phyloP scores from a whole-genome alignment of 2,329 filamentous ascomycete species.

The Ceratocystis alfenasii region DNA sequence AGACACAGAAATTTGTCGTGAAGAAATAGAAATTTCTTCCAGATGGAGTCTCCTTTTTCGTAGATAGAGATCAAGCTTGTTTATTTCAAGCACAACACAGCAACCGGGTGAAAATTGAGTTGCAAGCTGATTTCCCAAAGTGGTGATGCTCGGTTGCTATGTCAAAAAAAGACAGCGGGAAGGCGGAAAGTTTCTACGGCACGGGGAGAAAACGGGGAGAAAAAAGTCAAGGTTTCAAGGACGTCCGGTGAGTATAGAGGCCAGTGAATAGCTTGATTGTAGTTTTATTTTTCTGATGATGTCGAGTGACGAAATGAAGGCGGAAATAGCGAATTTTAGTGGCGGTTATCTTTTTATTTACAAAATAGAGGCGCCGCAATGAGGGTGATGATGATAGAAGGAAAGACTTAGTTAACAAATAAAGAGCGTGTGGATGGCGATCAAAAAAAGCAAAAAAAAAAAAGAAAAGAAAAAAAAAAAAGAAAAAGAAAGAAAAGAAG shows the following conservation, averaged over 20 bases:
- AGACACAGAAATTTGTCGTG: constrained; percentile 2
- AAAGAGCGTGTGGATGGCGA: constrained; percentile 15
- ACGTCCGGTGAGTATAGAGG: too few relatives aligned
- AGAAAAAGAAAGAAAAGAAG: constrained; percentile 13
- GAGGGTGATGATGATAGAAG: neutral
- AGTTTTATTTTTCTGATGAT: neutral
- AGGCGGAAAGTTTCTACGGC: constrained; percentile 18
- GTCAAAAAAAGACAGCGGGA: constrained; percentile 13
- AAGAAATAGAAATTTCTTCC: neutral
- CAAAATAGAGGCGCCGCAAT: neutral
- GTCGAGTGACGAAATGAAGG: neutral
- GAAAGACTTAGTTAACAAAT: constrained; percentile 2
- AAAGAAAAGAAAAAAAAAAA: constrained; percentile 1
- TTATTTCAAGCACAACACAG: constrained; percentile 2
- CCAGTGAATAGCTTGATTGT: neutral
- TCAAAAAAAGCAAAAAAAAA: constrained; percentile 18
- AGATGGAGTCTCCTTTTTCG: neutral
- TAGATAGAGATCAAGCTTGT: neutral
- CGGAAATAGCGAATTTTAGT: neutral
- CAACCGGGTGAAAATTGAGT: neutral
- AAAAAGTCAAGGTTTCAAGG: neutral
- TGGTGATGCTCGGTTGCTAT: constrained; percentile 3
- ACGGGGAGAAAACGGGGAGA: neutral
- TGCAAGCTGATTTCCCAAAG: neutral
- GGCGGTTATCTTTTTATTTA: neutral